Evolutionary conservation across 768 basidiomycete genomes (phyloP), one percentile per base, ranked within the genome.

Genomic region (Gelatoporia subvermispora): DNA sequence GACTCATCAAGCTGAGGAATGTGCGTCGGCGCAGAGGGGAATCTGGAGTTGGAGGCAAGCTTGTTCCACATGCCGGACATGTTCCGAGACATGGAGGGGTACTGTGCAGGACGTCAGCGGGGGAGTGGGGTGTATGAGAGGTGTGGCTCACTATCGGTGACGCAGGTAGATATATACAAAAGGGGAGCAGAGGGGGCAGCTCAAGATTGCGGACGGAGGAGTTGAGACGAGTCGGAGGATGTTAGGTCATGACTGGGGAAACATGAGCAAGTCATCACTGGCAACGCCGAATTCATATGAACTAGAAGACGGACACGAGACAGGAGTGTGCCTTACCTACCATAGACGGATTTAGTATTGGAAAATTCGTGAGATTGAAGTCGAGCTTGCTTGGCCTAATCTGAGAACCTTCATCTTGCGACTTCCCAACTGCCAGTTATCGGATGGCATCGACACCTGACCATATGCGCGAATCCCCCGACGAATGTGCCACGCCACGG

Each of bases 321-420:
- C 57, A 52, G 53, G 45, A 35, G 40, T 45, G 60, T 60, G 54
- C 58, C 59, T 53, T 39, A 43, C 43, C 55, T 61, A 52, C 60
- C 60, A 56, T 37, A 53, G 45, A n/a, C 56, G 53, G 53, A 46
- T 43, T 49, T 43, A 23, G 47, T 20, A 34, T 41, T 49, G 31
- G 41, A 43, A 49, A 18, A 55, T 51, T 28, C 35, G 50, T 48
- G 49, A 51, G 54, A 55, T 45, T 17, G 18, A 35, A 22, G 15
- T 31, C n/a, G 2, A 28, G 20, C 43, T 37, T 49, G 43, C 38
- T 50, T 31, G 48, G 54, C 50, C 44, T 50, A 59, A 50, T 50
- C 43, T 41, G 23, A 49, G 48, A 49, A 49, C 40, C 21, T 18
- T 18, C 46, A 43, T 21, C 49, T 35, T 49, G 48, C 47, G 45